phyloP scores from a whole-genome alignment of 2,329 filamentous ascomycete species.

The Alternaria brassicicola region DNA sequence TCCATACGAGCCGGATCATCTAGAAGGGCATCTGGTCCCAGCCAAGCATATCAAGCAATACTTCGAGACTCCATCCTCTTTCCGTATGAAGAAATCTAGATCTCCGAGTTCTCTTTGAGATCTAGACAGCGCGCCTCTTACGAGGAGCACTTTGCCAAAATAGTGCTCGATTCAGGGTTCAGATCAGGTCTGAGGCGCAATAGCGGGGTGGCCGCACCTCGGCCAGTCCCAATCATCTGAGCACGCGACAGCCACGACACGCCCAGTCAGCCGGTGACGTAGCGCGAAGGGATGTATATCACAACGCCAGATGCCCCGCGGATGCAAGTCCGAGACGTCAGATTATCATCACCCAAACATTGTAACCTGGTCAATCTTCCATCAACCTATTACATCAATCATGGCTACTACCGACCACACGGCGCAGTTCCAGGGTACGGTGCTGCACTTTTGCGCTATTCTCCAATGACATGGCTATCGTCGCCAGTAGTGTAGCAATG shows the following conservation, averaged over 20 bases:
- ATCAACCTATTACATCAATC: not conserved
- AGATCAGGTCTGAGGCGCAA: not conserved
- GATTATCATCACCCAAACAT: not conserved
- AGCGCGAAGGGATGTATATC: slow-evolving; percentile 10
- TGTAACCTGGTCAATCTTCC: not conserved
- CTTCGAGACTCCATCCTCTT: not conserved
- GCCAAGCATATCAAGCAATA: not conserved
- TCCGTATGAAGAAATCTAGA: not conserved
- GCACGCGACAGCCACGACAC: slow-evolving; percentile 13
- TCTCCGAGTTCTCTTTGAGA: not conserved
- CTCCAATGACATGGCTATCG: not conserved
- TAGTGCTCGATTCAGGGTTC: slow-evolving; percentile 13
- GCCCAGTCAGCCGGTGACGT: slow-evolving; percentile 22
- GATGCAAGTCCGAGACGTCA: not conserved
- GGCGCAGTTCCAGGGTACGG: slow-evolving; percentile 17
- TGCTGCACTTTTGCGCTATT: not conserved
- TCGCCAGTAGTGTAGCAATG: not conserved
- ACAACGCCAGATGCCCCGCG: not conserved
- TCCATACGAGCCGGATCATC: slow-evolving; percentile 18
- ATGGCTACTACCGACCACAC: slow-evolving; percentile 10
- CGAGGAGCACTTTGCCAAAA: slow-evolving; percentile 3
- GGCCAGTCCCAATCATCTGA: slow-evolving; percentile 11
- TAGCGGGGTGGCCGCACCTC: slow-evolving; percentile 5
- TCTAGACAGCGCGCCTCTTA: slow-evolving; percentile 1
- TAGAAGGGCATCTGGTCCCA: slow-evolving; percentile 2